Conservation (phyloP, 495 filamentous ascomycete genomes). For the Poronia punctata region DNA sequence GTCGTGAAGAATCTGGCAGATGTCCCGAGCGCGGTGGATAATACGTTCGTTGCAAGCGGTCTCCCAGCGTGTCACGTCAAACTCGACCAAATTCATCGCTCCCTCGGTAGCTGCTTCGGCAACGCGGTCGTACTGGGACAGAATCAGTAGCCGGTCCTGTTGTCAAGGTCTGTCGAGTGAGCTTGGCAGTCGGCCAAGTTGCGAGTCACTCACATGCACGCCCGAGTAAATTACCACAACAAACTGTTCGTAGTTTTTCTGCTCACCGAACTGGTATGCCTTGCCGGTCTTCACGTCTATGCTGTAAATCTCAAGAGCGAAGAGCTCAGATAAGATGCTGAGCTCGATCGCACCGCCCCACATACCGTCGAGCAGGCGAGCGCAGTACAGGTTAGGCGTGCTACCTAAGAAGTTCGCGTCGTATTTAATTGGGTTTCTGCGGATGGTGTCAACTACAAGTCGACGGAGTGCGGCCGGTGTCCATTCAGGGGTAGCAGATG, state of each 20-base stretch:
- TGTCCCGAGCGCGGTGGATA: conserved; percentile 57
- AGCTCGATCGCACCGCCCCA: conserved; percentile 96
- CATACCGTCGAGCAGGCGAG: conserved; percentile 73
- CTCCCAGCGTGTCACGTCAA: conserved; percentile 75
- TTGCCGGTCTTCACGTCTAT: conserved; percentile 56
- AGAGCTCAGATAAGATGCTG: conserved; percentile 74
- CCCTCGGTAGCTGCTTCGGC: conserved; percentile 59
- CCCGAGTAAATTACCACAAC: conserved; percentile 88
- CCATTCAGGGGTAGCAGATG: conserved; percentile 29
- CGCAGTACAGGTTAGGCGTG: conserved; percentile 67
- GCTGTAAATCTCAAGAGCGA: conserved; percentile 79
- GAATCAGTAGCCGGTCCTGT: background rate
- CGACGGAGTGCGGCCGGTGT: conserved; percentile 63
- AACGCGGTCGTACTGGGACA: conserved; percentile 69
- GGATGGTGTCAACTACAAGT: conserved; percentile 76
- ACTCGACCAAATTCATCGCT: conserved; percentile 44
- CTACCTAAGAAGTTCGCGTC: conserved; percentile 69
- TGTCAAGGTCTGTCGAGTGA: background rate
- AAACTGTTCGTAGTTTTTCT: conserved; percentile 44
- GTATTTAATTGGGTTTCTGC: conserved; percentile 62
- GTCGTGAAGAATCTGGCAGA: conserved; percentile 61
- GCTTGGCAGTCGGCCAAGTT: too few relatives aligned
- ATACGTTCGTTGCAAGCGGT: conserved; percentile 56
- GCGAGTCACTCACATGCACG: conserved; percentile 61
- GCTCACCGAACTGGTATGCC: conserved; percentile 75